Percentiles rank a stretch among this genome's conserved stretches.
Evolutionary conservation across 345 rosid genomes (phyloP).

Genomic region (Barbarea vulgaris): DNA sequence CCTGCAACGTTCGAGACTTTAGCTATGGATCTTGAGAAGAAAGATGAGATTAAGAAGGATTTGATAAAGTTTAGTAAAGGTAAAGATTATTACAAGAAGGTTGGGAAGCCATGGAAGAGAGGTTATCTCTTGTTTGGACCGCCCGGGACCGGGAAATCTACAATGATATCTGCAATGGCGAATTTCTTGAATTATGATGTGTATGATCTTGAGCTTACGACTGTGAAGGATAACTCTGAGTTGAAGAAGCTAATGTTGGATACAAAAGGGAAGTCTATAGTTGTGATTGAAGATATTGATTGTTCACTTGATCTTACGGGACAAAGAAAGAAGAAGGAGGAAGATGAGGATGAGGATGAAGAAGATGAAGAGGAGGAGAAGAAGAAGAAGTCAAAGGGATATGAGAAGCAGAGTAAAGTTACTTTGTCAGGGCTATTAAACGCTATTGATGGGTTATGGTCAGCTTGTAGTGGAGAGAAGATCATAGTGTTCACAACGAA

Average conservation of each 20-base stretch:
- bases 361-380: not conserved
- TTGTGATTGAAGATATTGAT: conserved; percentile 57
- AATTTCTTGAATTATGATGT: conserved; percentile 59
- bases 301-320: not conserved
- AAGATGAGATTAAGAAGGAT: conserved; percentile 52
- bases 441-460: conserved; percentile 50
- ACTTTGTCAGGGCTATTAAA: conserved; percentile 48
- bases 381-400: conserved; percentile 2
- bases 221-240: conserved; percentile 52
- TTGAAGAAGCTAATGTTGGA: conserved; percentile 51
- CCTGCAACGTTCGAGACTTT: conserved; percentile 59
- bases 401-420: conserved; percentile 31
- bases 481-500: conserved; percentile 49
- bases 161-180: conserved; percentile 62
- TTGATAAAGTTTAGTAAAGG: conserved; percentile 47
- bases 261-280: conserved; percentile 47
- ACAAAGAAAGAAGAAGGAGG: not conserved
- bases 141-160: conserved; percentile 64
- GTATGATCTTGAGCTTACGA: conserved; percentile 61
- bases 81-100: conserved; percentile 54
- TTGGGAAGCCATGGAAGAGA: conserved; percentile 71
- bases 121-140: not conserved
- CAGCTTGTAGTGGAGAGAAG: conserved; percentile 47
- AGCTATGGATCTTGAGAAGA: conserved; percentile 57
- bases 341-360: not conserved